Base-by-base conservation (phyloP, 345 rosid species). In the Camelina laxa region DNA sequence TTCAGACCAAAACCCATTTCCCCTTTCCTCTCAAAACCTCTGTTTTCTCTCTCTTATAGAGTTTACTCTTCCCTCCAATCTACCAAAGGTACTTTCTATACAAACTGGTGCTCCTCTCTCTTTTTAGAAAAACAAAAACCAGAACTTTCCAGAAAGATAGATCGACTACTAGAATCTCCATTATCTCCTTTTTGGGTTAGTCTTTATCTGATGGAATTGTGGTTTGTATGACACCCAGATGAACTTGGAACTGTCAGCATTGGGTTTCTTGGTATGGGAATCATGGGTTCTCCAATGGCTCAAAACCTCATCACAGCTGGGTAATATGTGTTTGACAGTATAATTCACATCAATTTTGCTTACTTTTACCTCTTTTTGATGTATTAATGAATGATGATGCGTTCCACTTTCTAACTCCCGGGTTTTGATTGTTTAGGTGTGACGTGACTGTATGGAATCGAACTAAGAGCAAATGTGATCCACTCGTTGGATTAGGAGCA, bases 281-380 rank as follows among this genome's bases (percentile, higher is more conserved):
- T 93, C 79, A 93, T 93, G 98, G 98, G 96, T 65, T 67, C 87
- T 64, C 97, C 98, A 35, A 93, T 91, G 98, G 94, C 97, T 27
- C 91, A 80, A 50, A 93, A 93, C 86, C 98, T 93, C 85, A 69
- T 93, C 60, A 93, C 88, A 76, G 89, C 94, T 54, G 98, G 97
- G 97, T 91, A 91, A 20, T 54, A 8, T 7, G 5, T 30, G 62
- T 14, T 14, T 8, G 38, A 61, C 62, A 2, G 6, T 63, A 31
- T 12, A 13, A 41, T 50, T 69, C 30, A 14, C 48, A 41, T 61
- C 63, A 51, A 1, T 68, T 68, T 42, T 56, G 27, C 60, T 47
- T 47, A 21, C 13, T 51, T 27, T 60, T 19, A 27, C 22, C 54
- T 14, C 57, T 45, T 45, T 30, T 44, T 20, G 4, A 44, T 45